phyloP scores from a whole-genome alignment of 2,329 filamentous ascomycete species.

The Aureobasidium pullulans region DNA sequence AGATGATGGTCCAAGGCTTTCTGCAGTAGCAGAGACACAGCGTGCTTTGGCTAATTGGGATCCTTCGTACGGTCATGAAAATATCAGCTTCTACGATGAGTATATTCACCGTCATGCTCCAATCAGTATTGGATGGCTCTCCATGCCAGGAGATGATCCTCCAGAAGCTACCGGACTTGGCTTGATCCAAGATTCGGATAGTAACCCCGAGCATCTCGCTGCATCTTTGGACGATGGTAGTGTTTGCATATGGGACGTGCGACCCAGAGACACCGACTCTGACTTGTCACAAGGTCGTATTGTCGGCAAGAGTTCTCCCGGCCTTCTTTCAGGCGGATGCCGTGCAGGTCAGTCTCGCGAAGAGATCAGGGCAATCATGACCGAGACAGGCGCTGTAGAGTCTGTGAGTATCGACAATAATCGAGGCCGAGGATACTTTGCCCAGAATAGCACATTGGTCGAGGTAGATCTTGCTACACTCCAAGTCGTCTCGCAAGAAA shows the following conservation, averaged over 20 bases:
- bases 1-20: not conserved
- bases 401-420: slow-evolving; percentile 72
- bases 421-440: slow-evolving; percentile 66
- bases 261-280: slow-evolving; percentile 5
- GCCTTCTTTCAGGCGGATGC: slow-evolving; percentile 55
- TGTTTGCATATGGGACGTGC: slow-evolving; percentile 71
- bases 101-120: slow-evolving; percentile 76
- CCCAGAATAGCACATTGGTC: slow-evolving; percentile 66
- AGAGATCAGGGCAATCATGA: slow-evolving; percentile 47
- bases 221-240: slow-evolving; percentile 80
- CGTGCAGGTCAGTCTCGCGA: not conserved
- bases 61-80: slow-evolving; percentile 63
- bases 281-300: slow-evolving; percentile 50
- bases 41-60: slow-evolving; percentile 76
- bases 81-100: slow-evolving; percentile 78
- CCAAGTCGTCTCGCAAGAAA: slow-evolving; percentile 58
- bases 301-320: slow-evolving; percentile 56
- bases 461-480: slow-evolving; percentile 76
- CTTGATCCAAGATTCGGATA: slow-evolving; percentile 49
- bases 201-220: slow-evolving; percentile 54
- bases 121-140: slow-evolving; percentile 68
- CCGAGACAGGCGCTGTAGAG: slow-evolving; percentile 67
- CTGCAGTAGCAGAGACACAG: slow-evolving; percentile 33
- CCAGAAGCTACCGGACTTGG: slow-evolving; percentile 69
- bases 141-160: slow-evolving; percentile 47